Evolutionary conservation across 2,329 filamentous ascomycete genomes (phyloP), one percentile per base, ranked within the genome.

Genomic region (Colletotrichum sp.): DNA sequence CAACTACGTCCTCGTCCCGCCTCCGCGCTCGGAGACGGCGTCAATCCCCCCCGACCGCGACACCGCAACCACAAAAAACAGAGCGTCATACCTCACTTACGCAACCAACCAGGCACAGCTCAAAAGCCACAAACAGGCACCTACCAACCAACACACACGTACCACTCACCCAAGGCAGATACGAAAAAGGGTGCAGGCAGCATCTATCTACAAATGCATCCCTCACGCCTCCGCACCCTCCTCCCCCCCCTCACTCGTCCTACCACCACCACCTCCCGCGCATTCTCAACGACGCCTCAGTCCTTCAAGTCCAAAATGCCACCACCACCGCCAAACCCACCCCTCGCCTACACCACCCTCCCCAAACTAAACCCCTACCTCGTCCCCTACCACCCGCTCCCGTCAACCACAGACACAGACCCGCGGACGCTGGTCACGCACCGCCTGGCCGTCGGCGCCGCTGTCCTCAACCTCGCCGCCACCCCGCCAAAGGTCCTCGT

Each of bases 401-500:
- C 25, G 19, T 32, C 52, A 5, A 55, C 59, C 7, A 28, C 66
- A 8, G 32, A 30, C n/a, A 32, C 66, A 7, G 66, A 67, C 22
- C 32, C 59, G 25, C 66, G n/a, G 12, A 22, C 19, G 16, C 55
- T 22, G 30, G 27, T 28, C 44, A 72, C 68, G 48, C 67, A 77
- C 66, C 59, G 65, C 32, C 77, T 77, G 25, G 71, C 68, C 68
- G 77, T 75, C 65, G 75, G 68, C 64, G 75, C 71, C 32, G 74
- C 75, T 13, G 77, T 78, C 32, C 34, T 78, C 30, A 25, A 72
- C 44, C 27, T n/a, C 68, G 16, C 27, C 57, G 22, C 27, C 30
- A n/a, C 15, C 16, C 74, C 70, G 15, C 79, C 80, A 16, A 82
- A 80, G 32, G 78, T 86, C 72, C 83, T 88, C 12, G 81, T 88